Percentiles rank a stretch among this genome's conserved stretches.
phyloP scores from a whole-genome alignment of 768 basidiomycete genomes.

The Solioccasus polychromus region DNA sequence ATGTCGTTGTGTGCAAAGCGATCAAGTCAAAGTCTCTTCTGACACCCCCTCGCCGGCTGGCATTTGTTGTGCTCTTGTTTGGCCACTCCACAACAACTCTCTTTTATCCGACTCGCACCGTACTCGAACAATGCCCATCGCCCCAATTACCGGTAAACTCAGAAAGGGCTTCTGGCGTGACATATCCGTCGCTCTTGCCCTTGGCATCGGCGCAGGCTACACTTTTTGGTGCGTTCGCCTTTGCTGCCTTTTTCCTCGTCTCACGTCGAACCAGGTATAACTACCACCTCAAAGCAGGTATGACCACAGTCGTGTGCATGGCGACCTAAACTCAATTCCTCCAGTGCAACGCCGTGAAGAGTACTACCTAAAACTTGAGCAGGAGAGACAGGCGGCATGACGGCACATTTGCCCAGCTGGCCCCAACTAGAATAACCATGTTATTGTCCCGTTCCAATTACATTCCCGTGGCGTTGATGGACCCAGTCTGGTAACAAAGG shows the following conservation, averaged over 20 bases:
- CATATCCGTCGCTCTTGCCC: conserved; percentile 67
- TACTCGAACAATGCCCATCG: conserved; percentile 66
- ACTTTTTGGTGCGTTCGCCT: conserved; percentile 70
- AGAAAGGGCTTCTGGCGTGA: conserved; percentile 92
- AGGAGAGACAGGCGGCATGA: conserved; percentile 35
- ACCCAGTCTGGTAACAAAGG: background rate
- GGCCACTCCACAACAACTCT: conserved; percentile 12
- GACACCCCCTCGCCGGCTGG: conserved; percentile 18
- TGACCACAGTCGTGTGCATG: conserved; percentile 29
- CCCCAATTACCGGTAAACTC: conserved; percentile 91
- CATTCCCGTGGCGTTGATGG: conserved; percentile 17
- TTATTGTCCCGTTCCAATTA: conserved; percentile 2
- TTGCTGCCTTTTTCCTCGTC: conserved; percentile 15
- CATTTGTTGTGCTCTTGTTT: conserved; percentile 34
- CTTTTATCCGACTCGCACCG: conserved; percentile 27
- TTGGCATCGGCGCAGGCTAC: conserved; percentile 73
- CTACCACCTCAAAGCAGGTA: conserved; percentile 70
- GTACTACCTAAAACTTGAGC: conserved; percentile 84
- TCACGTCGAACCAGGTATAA: conserved; percentile 59
- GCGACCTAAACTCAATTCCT: conserved; percentile 13
- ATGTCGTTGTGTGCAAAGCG: too few species aligned
- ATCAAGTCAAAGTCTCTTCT: conserved; percentile 13
- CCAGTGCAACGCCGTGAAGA: conserved; percentile 81
- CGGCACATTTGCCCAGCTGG: background rate
- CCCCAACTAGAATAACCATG: conserved; percentile 10